Percentiles rank a stretch among this genome's conserved stretches.
These are phyloP conservation scores for Sclerotinia trifoliorum DNA, from an alignment of 2,329 filamentous ascomycete genomes.

Conservation along the genomic window DNA sequence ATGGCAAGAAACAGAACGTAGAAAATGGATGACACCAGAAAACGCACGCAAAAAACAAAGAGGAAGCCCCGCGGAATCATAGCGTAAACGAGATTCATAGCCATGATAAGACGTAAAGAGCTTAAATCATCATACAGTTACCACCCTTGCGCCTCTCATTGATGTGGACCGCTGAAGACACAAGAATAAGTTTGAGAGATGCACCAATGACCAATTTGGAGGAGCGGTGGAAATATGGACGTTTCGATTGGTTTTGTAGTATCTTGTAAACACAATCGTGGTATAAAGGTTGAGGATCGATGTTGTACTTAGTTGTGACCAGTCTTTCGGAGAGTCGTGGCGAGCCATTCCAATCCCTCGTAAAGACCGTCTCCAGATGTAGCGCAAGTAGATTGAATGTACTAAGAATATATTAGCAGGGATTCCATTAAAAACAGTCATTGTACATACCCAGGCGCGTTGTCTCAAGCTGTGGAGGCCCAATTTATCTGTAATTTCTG, in stretches of 20 bases:
- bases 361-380: slow-evolving; percentile 99
- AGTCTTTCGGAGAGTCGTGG: slow-evolving; percentile 77
- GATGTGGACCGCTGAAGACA: slow-evolving; percentile 39
- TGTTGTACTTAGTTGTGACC: slow-evolving; percentile 55
- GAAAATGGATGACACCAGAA: slow-evolving; percentile 35
- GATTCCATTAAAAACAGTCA: not conserved
- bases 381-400: slow-evolving; percentile 99
- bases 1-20: slow-evolving; percentile 38
- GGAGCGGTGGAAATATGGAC: slow-evolving; percentile 37
- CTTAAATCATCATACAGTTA: slow-evolving; percentile 41
- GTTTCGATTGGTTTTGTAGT: slow-evolving; percentile 37
- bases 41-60: slow-evolving; percentile 33
- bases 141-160: slow-evolving; percentile 42
- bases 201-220: slow-evolving; percentile 38
- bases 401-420: slow-evolving; percentile 54
- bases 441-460: slow-evolving; percentile 89
- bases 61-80: slow-evolving; percentile 30
- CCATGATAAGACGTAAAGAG: slow-evolving; percentile 34
- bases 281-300: slow-evolving; percentile 16
- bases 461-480: slow-evolving; percentile 98
- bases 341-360: slow-evolving; percentile 95
- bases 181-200: slow-evolving; percentile 37
- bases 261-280: slow-evolving; percentile 35
- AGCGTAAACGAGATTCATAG: slow-evolving; percentile 37
- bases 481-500: slow-evolving; percentile 99